Evolutionary conservation across 1,284 basidiomycete genomes (phyloP), one percentile per base, ranked within the genome.

Genomic region (Butyriboletus regius): DNA sequence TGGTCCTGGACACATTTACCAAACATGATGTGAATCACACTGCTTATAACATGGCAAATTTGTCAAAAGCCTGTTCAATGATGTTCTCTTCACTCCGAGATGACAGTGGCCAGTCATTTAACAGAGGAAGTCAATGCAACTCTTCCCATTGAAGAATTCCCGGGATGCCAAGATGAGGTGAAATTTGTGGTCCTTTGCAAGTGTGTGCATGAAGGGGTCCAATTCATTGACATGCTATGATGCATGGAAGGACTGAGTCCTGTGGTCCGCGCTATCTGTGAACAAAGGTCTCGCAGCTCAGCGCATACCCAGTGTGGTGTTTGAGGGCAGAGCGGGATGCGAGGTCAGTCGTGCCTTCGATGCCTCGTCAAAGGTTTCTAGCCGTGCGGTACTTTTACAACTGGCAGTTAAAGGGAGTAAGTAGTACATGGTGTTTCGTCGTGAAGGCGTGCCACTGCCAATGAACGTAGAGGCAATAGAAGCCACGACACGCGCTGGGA

Each of bases 401-500:
- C 9, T 13, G 28, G 28, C 10, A 9, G 26, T 26, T 9, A 9
- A 26, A 26, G 26, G 26, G 26, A 28, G 26, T 2, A 26, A 9
- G 26, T 2, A 26, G 10, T 12, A 8, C 28, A 17, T 5, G 20
- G 13, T 29, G n/a, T 9, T 9, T 29, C 26, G 40, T 28, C 33
- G 33, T 18, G 9, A 10, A 9, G 17, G 32, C 15, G 32, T 33
- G 34, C 9, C 40, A 22, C 22, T 22, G 22, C 22, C 22, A 22
- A 22, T 22, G 5, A 45, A 9, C 15, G 37, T 17, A 9, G 28
- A 22, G 20, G 31, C 28, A 22, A 45, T n/a, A 12, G 43, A 54
- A 41, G 52, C 47, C 29, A 13, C 32, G 31, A 29, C 59, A 57
- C 39, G 45, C 36, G 54, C 33, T 12, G 20, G 53, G 64, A 63